Evolutionary conservation across 2,329 filamentous ascomycete species (phyloP).

Genomic region (Fusarium euwallaceae): DNA sequence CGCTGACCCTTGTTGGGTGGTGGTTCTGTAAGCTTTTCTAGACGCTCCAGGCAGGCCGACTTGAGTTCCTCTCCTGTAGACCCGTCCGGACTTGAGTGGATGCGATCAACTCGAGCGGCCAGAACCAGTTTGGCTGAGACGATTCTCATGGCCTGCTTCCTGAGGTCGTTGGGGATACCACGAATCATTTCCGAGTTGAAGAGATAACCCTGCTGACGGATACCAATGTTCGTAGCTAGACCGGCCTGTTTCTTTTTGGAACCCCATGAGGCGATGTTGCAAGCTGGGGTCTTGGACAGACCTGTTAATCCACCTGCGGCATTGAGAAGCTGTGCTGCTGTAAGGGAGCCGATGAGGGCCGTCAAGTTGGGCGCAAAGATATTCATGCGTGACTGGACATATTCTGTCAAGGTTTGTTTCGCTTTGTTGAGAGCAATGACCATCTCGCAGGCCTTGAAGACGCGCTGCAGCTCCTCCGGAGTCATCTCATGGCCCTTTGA

Average conservation of each 20-base stretch:
- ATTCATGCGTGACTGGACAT: slow-evolving; percentile 97
- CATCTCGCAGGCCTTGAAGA: slow-evolving; percentile 87
- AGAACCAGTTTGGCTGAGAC: slow-evolving; percentile 93
- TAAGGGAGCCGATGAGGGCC: slow-evolving; percentile 88
- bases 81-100: slow-evolving; percentile 85
- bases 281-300: slow-evolving; percentile 91
- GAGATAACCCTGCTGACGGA: slow-evolving; percentile 92
- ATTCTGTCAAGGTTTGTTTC: slow-evolving; percentile 88
- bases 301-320: slow-evolving; percentile 90
- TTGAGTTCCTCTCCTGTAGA: slow-evolving; percentile 86
- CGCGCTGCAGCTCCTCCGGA: slow-evolving; percentile 78
- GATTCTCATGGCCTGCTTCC: slow-evolving; percentile 94
- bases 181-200: slow-evolving; percentile 93
- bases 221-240: slow-evolving; percentile 91
- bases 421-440: slow-evolving; percentile 88
- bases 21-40: slow-evolving; percentile 94
- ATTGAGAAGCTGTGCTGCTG: slow-evolving; percentile 96
- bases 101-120: slow-evolving; percentile 90
- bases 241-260: slow-evolving; percentile 89
- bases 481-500: slow-evolving; percentile 85
- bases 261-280: slow-evolving; percentile 91
- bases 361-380: slow-evolving; percentile 96
- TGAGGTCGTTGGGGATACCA: slow-evolving; percentile 85
- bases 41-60: slow-evolving; percentile 83
- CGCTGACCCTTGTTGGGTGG: slow-evolving; percentile 89